Evolutionary conservation across 805 yeast species (phyloP).

Genomic region (Wickerhamomyces alni): DNA sequence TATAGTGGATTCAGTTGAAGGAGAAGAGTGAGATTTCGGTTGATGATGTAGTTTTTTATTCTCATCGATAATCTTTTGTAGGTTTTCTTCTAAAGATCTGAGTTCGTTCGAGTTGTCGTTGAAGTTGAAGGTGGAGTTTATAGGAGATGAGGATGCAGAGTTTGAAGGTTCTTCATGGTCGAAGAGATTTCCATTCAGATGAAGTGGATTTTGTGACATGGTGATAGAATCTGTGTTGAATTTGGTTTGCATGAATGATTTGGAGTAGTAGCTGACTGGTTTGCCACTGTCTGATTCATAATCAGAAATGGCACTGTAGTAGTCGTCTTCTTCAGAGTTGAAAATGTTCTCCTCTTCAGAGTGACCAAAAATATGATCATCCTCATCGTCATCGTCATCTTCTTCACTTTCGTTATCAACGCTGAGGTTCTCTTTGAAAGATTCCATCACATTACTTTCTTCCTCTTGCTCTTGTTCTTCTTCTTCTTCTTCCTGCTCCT

Average conservation of each 20-base stretch:
- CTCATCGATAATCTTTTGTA: constrained; percentile 22
- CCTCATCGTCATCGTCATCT: not conserved
- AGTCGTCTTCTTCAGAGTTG: constrained; percentile 23
- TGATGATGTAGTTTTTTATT: constrained; percentile 8
- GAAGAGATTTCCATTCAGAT: constrained; percentile 8
- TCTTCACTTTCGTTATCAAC: not conserved
- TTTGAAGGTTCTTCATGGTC: constrained; percentile 15
- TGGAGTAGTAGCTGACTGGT: constrained; percentile 7
- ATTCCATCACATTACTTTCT: too few species aligned
- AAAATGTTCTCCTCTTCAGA: constrained; percentile 17
- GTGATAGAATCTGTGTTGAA: not conserved
- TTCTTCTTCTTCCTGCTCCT: too few species aligned
- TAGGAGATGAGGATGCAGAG: constrained; percentile 10
- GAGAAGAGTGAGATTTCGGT: not conserved
- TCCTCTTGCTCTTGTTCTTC: too few species aligned
- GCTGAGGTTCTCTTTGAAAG: not conserved
- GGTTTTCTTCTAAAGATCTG: constrained; percentile 22
- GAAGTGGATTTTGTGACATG: not conserved
- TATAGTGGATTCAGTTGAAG: constrained; percentile 5
- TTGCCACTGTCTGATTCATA: constrained; percentile 13
- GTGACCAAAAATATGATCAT: not conserved
- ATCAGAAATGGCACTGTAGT: constrained; percentile 21
- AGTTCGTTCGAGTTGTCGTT: constrained; percentile 11
- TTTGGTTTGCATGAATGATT: constrained; percentile 4
- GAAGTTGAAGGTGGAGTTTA: constrained; percentile 4